These are phyloP conservation scores for Phtheirospermum japonicum DNA, from an alignment of 257 asterid genomes.

Conservation along the genomic window DNA sequence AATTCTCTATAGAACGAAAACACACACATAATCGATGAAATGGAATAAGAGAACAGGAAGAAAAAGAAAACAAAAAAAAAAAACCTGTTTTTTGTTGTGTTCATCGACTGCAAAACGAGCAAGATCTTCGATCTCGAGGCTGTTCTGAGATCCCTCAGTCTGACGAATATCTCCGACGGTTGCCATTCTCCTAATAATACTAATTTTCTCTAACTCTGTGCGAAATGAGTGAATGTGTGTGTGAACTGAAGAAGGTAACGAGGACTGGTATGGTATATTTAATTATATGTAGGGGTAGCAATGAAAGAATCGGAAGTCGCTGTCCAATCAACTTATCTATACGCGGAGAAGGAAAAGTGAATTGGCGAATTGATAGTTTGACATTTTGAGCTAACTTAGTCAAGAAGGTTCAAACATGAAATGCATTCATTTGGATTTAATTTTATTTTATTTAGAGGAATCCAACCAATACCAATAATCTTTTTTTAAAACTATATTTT, in stretches of 20 bases:
- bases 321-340: too few species aligned
- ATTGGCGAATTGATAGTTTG: too few species aligned
- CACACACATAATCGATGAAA: background rate
- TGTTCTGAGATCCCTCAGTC: conserved; percentile 57
- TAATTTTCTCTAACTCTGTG: background rate
- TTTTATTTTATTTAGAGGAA: too few species aligned
- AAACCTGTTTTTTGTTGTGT: conserved; percentile 69
- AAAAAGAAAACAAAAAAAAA: background rate
- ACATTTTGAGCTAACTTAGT: conserved; percentile 13
- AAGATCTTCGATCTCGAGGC: conserved; percentile 59
- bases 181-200: conserved; percentile 39
- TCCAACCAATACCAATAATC: too few species aligned
- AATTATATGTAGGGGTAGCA: conserved; percentile 1
- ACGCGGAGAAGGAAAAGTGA: background rate
- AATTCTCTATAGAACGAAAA: background rate
- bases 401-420: background rate
- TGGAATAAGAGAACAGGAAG: too few species aligned
- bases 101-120: conserved; percentile 82
- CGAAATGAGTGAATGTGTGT: background rate
- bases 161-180: conserved; percentile 51
- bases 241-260: conserved; percentile 11
- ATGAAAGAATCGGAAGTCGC: conserved; percentile 23
- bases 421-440: background rate
- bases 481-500: too few species aligned
- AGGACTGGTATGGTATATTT: conserved; percentile 18